These are phyloP conservation scores for Wickerhamomyces rabaulensis DNA, from an alignment of 805 yeast genomes.

Conservation along the genomic window DNA sequence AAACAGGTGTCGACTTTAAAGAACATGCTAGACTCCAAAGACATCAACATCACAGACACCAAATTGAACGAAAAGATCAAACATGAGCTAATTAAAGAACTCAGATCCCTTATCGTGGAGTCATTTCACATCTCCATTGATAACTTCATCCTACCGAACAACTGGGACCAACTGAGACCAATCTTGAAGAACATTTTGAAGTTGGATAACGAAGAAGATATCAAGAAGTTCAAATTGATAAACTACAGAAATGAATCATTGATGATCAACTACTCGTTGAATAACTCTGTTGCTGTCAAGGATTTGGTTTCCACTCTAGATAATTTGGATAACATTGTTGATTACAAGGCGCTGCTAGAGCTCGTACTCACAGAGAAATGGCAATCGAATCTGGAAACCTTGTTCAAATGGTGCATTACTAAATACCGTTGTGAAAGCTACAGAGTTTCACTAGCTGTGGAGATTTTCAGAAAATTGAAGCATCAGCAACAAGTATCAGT, in stretches of 20 bases:
- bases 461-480: conserved; percentile 13
- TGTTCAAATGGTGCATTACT: conserved; percentile 37
- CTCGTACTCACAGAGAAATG: conserved; percentile 27
- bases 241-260: conserved; percentile 68
- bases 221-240: conserved; percentile 52
- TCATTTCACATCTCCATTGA: conserved; percentile 36
- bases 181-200: conserved; percentile 39
- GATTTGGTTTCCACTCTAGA: conserved; percentile 34
- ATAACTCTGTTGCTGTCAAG: conserved; percentile 15
- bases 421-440: conserved; percentile 14
- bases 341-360: conserved; percentile 25
- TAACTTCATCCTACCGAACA: conserved; percentile 57
- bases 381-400: conserved; percentile 31
- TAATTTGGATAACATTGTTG: conserved; percentile 26
- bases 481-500: conserved; percentile 9
- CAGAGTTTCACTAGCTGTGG: conserved; percentile 13
- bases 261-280: conserved; percentile 40
- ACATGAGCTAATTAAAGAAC: conserved; percentile 20
- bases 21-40: conserved; percentile 30
- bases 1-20: conserved; percentile 29
- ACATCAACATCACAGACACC: conserved; percentile 29
- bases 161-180: conserved; percentile 52
- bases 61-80: conserved; percentile 29
- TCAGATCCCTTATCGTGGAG: conserved; percentile 24
- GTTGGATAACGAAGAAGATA: conserved; percentile 25